These are phyloP conservation scores for Colletotrichum sp. DNA, from an alignment of 2,329 filamentous ascomycete species.

Conservation along the genomic window DNA sequence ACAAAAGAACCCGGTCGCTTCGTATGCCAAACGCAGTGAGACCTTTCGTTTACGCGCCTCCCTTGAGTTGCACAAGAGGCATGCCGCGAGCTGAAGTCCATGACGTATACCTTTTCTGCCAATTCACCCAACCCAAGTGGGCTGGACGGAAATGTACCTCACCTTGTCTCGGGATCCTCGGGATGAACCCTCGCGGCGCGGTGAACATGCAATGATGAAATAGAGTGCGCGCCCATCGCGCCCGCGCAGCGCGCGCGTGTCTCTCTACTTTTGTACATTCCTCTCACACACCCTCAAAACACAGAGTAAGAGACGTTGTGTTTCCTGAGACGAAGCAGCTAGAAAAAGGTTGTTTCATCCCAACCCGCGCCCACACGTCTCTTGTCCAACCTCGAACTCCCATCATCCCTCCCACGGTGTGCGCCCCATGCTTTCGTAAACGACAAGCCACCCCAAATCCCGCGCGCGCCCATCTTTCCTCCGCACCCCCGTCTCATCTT, in stretches of 20 bases:
- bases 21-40: neutral
- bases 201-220: neutral
- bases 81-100: neutral
- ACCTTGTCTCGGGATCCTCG: neutral
- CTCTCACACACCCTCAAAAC: neutral
- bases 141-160: neutral
- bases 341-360: neutral
- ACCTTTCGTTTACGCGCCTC: neutral
- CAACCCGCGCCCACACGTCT: neutral
- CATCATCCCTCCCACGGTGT: neutral
- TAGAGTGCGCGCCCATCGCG: neutral
- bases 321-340: conserved; percentile 5
- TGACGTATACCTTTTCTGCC: conserved; percentile 4
- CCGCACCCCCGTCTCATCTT: conserved; percentile 10
- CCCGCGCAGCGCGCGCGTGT: neutral
- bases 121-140: neutral
- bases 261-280: neutral
- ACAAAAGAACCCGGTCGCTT: neutral
- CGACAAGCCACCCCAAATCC: neutral
- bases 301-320: neutral
- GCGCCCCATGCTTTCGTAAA: neutral
- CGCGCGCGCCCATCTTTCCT: neutral
- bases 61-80: neutral
- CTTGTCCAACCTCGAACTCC: neutral
- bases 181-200: neutral